Evolutionary conservation across 2,329 filamentous ascomycete genomes (phyloP), one percentile per base, ranked within the genome.

Genomic region (Zasmidium cellare): DNA sequence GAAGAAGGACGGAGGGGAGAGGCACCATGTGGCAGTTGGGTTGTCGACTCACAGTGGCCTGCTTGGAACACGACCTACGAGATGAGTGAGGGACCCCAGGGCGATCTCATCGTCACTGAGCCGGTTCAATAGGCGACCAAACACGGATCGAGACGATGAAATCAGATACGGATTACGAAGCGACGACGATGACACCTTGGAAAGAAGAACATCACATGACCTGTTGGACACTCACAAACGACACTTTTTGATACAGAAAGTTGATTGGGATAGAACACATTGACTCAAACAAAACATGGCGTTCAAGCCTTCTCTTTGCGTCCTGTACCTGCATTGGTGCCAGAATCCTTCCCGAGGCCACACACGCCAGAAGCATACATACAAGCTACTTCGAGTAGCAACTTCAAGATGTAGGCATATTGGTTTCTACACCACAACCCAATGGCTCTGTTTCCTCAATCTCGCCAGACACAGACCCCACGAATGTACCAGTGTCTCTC

Each of bases 11-110:
- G 63, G 24, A 55, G 59, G 20, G 64, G 62, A 9, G 62, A 71
- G 57, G 62, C 67, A n/a, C 55, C 57, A 38, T 53, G 51, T 22
- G 71, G 70, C 25, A 69, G 61, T 22, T 74, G 66, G 65, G 63
- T 69, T 16, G 61, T 74, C 9, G 69, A 72, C 53, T 55, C 64
- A 23, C 47, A 61, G 24, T 73, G 72, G 72, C 70, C 70, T 11
- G 44, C 58, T 25, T 71, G 64, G 64, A 50, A 52, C 1, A 45
- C 52, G 9, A 57, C 57, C 9, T 62, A 66, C 25, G 52, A 57
- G 11, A 56, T 48, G 45, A 49, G 55, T 38, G 53, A 23, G n/a
- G 46, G 58, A n/a, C 47, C 51, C 7, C 49, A 41, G n/a, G 53
- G 56, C 9, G 51, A 62, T 25, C 51, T 51, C 19, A 55, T 55